Evolutionary conservation across 306 rosid genomes (phyloP).

Genomic region (Albizia julibrissin): DNA sequence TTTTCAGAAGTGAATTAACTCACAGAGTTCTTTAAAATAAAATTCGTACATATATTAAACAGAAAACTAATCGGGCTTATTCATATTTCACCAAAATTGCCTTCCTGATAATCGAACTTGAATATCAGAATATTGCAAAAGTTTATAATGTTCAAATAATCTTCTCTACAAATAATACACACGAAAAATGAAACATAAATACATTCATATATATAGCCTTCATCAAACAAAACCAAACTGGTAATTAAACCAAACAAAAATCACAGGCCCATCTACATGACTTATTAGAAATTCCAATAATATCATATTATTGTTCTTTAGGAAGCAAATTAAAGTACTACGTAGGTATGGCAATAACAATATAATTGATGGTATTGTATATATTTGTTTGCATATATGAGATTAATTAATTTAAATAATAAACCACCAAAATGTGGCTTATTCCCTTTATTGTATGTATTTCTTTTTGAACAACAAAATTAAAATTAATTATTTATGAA

Average conservation of each 20-base stretch:
- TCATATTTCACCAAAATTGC: neutral
- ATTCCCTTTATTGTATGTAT: neutral
- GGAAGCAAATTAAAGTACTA: neutral
- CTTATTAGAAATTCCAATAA: neutral
- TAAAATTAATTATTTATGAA: slow-evolving; percentile 33
- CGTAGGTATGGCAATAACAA: neutral
- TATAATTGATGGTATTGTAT: neutral
- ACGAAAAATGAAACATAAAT: neutral
- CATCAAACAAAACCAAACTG: neutral
- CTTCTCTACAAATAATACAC: neutral
- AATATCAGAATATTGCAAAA: neutral
- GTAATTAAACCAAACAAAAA: neutral
- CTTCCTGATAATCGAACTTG: neutral
- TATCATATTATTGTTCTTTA: neutral
- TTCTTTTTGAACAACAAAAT: slow-evolving; percentile 32
- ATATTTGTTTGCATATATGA: neutral
- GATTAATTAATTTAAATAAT: neutral
- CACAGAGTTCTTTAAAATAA: neutral
- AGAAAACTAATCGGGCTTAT: neutral
- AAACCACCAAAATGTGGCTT: slow-evolving; percentile 10
- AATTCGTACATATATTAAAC: neutral
- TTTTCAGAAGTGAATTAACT: neutral
- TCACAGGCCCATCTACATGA: neutral
- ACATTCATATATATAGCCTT: neutral
- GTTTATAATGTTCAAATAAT: neutral